Percentiles rank a stretch among this genome's conserved stretches.
These are phyloP conservation scores for Vararia minispora DNA, from an alignment of 768 basidiomycete species.

Conservation along the genomic window DNA sequence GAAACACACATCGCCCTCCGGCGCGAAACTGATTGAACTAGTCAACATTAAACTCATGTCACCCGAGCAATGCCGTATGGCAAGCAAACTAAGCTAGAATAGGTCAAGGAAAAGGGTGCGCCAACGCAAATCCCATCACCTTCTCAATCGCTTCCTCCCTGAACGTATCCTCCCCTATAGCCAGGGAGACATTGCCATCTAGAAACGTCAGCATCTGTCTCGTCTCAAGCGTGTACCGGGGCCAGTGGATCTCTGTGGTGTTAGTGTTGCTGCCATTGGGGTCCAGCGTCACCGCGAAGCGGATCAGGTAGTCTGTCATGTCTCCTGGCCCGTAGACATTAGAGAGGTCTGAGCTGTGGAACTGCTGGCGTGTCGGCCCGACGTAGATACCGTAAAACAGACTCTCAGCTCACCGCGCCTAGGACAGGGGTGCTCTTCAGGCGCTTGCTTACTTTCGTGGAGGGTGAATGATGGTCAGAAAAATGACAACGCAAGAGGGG, in stretches of 20 bases:
- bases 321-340: constrained; percentile 31
- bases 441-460: constrained; percentile 4
- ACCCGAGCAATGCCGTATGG: too few relatives aligned
- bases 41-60: too few relatives aligned
- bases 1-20: too few relatives aligned
- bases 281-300: constrained; percentile 30
- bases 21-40: too few relatives aligned
- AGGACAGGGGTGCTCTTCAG: constrained; percentile 2
- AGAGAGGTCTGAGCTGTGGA: constrained; percentile 31
- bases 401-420: neutral
- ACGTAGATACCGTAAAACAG: neutral
- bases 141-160: constrained; percentile 27
- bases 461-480: neutral
- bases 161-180: constrained; percentile 32
- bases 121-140: too few relatives aligned
- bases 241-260: constrained; percentile 28
- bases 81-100: too few relatives aligned
- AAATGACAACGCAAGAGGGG: constrained; percentile 13
- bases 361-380: constrained; percentile 16
- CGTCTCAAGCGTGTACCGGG: constrained; percentile 25
- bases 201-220: constrained; percentile 30
- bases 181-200: constrained; percentile 23
- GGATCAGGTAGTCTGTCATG: constrained; percentile 35
- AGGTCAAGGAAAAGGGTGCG: too few relatives aligned
- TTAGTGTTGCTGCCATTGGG: constrained; percentile 25